Conservation (phyloP, 495 filamentous ascomycete species). For the Bacidia gigantensis region DNA sequence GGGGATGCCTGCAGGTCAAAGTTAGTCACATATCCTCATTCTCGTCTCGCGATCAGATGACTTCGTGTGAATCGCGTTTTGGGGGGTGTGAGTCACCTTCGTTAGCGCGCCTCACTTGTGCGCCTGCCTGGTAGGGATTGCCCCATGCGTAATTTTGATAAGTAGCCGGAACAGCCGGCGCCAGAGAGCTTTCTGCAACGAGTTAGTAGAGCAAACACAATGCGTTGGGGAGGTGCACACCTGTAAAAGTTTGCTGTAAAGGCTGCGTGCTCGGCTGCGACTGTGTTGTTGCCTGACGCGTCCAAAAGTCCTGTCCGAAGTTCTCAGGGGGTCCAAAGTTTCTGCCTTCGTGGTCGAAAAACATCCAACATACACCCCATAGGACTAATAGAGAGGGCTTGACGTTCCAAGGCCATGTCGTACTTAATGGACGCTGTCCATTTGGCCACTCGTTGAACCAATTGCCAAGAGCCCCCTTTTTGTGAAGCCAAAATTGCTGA, state of each 20-base stretch:
- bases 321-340: neutral
- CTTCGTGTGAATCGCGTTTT: conserved; percentile 9
- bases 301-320: conserved; percentile 1
- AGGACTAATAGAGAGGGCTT: conserved; percentile 35
- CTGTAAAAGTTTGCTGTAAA: neutral
- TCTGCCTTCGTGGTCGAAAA: conserved; percentile 13
- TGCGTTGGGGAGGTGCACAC: neutral
- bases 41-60: conserved; percentile 1
- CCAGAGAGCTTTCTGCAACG: conserved; percentile 2
- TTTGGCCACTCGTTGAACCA: conserved; percentile 26
- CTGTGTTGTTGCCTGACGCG: conserved; percentile 4
- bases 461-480: conserved; percentile 11
- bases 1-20: neutral
- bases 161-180: conserved; percentile 9
- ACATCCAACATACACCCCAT: conserved; percentile 47
- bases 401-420: conserved; percentile 41
- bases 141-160: conserved; percentile 12
- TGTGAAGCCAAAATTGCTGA: conserved; percentile 17
- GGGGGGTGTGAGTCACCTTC: conserved; percentile 14
- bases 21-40: conserved; percentile 6
- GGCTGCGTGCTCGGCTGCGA: conserved; percentile 1
- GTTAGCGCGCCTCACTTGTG: conserved; percentile 13
- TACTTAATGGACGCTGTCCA: conserved; percentile 30
- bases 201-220: neutral
- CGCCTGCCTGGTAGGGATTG: conserved; percentile 7